A percentile compares a stretch with the other conserved stretches of the same genome.
Conservation (phyloP, 441 rosid species). For the Manihot esculenta region DNA sequence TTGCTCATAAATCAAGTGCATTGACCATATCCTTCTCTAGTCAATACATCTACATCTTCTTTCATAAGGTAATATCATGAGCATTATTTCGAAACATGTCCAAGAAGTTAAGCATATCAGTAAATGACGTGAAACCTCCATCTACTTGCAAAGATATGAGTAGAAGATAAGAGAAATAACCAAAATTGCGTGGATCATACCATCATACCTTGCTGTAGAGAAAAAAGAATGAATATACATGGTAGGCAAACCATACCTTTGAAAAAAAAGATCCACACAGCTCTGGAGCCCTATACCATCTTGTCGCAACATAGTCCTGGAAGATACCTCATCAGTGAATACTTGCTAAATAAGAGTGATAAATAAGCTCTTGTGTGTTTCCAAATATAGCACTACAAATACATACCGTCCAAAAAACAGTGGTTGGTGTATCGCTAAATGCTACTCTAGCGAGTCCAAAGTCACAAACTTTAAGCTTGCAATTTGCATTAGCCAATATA, state of each 20-base stretch:
- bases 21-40: not conserved
- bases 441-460: slow-evolving; percentile 96
- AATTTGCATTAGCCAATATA: slow-evolving; percentile 96
- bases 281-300: slow-evolving; percentile 99
- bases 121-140: not conserved
- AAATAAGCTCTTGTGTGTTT: slow-evolving; percentile 1
- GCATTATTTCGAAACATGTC: not conserved
- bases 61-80: not conserved
- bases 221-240: slow-evolving; percentile 9
- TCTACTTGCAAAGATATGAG: not conserved
- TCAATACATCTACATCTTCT: not conserved
- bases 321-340: slow-evolving; percentile 13
- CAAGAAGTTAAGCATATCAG: not conserved
- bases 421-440: slow-evolving; percentile 88
- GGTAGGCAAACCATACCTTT: slow-evolving; percentile 53
- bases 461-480: slow-evolving; percentile 97
- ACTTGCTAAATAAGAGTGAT: not conserved
- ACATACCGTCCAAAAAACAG: slow-evolving; percentile 94
- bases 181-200: slow-evolving; percentile 9
- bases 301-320: slow-evolving; percentile 97
- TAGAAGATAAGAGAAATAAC: slow-evolving; percentile 11
- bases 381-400: slow-evolving; percentile 1
- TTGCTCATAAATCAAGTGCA: not conserved
- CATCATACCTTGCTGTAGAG: slow-evolving; percentile 9
- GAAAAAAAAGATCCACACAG: slow-evolving; percentile 97